These are phyloP conservation scores for Chlamydomonas applanata DNA, from an alignment of 139 green algal genomes.

Conservation along the genomic window DNA sequence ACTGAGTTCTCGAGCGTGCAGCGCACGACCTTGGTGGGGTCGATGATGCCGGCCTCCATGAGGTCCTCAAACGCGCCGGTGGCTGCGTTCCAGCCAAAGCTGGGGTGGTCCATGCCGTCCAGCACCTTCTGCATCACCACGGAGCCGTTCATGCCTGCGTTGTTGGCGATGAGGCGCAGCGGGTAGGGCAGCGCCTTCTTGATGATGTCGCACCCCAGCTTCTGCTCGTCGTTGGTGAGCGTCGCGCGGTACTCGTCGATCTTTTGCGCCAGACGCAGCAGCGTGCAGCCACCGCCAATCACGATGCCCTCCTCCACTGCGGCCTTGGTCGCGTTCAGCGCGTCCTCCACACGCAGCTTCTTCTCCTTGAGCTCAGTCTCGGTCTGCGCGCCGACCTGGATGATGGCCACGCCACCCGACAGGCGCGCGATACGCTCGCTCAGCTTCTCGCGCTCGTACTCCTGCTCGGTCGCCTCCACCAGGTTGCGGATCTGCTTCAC, in stretches of 20 bases:
- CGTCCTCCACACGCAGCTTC: slow-evolving; percentile 99
- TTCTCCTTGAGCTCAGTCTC: slow-evolving; percentile 99
- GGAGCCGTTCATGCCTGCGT: slow-evolving; percentile 94
- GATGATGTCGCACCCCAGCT: slow-evolving; percentile 97
- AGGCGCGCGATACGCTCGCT: slow-evolving; percentile 97
- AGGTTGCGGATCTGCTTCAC: slow-evolving; percentile 96
- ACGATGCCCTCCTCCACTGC: slow-evolving; percentile 99
- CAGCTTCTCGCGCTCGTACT: slow-evolving; percentile 99
- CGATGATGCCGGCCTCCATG: slow-evolving; percentile 96
- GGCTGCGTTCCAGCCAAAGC: slow-evolving; percentile 90
- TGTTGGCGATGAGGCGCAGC: slow-evolving; percentile 95
- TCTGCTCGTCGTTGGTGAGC: slow-evolving; percentile 92
- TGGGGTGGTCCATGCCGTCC: slow-evolving; percentile 19
- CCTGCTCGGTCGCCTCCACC: slow-evolving; percentile 74
- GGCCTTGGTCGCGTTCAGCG: slow-evolving; percentile 98
- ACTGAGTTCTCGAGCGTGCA: slow-evolving; percentile 95
- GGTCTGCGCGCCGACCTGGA: slow-evolving; percentile 98
- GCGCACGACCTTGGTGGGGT: slow-evolving; percentile 96
- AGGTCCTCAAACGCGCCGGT: slow-evolving; percentile 93
- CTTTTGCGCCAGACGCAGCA: slow-evolving; percentile 87
- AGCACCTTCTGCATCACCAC: slow-evolving; percentile 90
- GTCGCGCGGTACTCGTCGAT: slow-evolving; percentile 82
- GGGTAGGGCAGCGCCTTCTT: slow-evolving; percentile 87
- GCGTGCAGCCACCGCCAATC: slow-evolving; percentile 95
- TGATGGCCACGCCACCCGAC: slow-evolving; percentile 95